Conservation (phyloP, 2,329 filamentous ascomycete species). For the Hirsutella minnesotensis region DNA sequence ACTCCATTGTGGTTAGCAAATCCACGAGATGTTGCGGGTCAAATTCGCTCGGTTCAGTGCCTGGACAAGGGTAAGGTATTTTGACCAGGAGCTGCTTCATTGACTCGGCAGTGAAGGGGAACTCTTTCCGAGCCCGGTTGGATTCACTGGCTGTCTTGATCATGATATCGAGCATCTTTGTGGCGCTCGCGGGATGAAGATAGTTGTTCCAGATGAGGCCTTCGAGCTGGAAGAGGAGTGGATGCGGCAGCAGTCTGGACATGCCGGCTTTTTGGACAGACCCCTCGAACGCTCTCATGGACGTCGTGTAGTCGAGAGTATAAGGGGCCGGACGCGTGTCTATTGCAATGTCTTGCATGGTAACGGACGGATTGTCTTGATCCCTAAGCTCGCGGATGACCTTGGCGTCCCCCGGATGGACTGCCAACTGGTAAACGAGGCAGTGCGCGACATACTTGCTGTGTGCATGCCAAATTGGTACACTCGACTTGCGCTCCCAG, state of each 20-base stretch:
- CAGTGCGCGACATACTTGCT: constrained; percentile 24
- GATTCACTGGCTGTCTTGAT: constrained; percentile 14
- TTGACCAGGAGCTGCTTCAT: constrained; percentile 38
- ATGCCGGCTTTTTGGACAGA: constrained; percentile 13
- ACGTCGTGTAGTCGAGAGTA: constrained; percentile 9
- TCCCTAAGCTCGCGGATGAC: constrained; percentile 10
- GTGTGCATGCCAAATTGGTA: constrained; percentile 18
- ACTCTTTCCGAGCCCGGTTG: constrained; percentile 11
- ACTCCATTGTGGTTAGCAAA: constrained; percentile 27
- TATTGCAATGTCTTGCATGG: constrained; percentile 11
- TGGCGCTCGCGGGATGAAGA: constrained; percentile 42
- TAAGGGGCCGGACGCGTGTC: constrained; percentile 1
- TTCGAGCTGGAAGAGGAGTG: constrained; percentile 49
- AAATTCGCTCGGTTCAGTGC: constrained; percentile 29
- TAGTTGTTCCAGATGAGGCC: constrained; percentile 51
- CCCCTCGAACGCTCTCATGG: constrained; percentile 20
- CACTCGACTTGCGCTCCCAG: constrained; percentile 17
- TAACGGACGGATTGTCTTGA: constrained; percentile 13
- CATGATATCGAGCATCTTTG: constrained; percentile 33
- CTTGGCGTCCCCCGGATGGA: background rate
- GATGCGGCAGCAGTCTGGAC: constrained; percentile 30
- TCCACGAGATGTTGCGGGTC: constrained; percentile 27
- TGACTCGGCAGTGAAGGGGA: constrained; percentile 37
- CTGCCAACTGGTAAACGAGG: constrained; percentile 27
- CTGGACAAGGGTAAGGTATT: constrained; percentile 43